phyloP scores from a whole-genome alignment of 2,329 filamentous ascomycete genomes.

The Hymenoscyphus repandus region DNA sequence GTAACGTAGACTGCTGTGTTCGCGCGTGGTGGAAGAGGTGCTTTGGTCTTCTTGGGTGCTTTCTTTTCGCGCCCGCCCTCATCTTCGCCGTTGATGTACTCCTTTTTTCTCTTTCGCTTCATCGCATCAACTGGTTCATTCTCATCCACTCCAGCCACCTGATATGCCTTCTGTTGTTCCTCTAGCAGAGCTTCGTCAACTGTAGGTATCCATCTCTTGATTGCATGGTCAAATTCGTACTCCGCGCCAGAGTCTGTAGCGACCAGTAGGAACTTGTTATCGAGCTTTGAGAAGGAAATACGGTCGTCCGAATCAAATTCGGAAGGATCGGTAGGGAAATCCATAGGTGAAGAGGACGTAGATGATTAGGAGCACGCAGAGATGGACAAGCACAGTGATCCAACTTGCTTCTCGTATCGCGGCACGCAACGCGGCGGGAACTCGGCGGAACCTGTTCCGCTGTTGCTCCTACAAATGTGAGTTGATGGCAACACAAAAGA shows the following conservation, averaged over 20 bases:
- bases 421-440: too few species aligned
- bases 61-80: slow-evolving; percentile 32
- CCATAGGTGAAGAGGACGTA: too few species aligned
- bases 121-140: slow-evolving; percentile 42
- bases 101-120: slow-evolving; percentile 48
- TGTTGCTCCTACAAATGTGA: too few species aligned
- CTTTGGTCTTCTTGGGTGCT: slow-evolving; percentile 31
- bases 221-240: slow-evolving; percentile 70
- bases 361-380: too few species aligned
- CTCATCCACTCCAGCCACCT: slow-evolving; percentile 54
- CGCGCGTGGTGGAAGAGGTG: slow-evolving; percentile 40
- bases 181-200: slow-evolving; percentile 57
- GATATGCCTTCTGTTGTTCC: slow-evolving; percentile 58
- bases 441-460: too few species aligned
- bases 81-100: slow-evolving; percentile 43
- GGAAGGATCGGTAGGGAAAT: slow-evolving; percentile 29
- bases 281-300: slow-evolving; percentile 80
- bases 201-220: slow-evolving; percentile 70
- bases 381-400: too few species aligned
- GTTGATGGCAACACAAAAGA: too few species aligned
- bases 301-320: slow-evolving; percentile 71
- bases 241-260: slow-evolving; percentile 80
- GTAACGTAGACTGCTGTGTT: slow-evolving; percentile 94
- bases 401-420: too few species aligned
- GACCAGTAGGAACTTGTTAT: slow-evolving; percentile 78